Percentiles rank a stretch among this genome's conserved stretches.
phyloP scores from a whole-genome alignment of 73 alveolate species.

The Tetrahymena malaccensis region DNA sequence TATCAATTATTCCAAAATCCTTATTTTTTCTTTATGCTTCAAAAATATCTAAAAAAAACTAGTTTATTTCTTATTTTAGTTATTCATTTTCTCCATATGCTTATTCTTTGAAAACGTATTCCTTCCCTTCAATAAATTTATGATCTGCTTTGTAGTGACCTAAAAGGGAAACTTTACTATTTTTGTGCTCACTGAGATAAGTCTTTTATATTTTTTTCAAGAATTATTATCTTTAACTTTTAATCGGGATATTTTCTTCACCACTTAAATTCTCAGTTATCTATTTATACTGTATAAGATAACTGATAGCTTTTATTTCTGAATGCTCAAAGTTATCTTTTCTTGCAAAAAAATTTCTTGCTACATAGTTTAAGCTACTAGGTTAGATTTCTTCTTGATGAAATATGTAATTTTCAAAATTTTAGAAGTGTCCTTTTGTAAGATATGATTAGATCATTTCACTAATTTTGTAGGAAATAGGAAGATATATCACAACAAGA shows the following conservation, averaged over 20 bases:
- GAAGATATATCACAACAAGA: background rate
- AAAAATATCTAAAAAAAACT: background rate
- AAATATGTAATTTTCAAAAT: background rate
- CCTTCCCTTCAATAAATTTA: background rate
- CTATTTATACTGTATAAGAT: background rate
- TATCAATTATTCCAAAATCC: background rate
- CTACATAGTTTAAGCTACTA: background rate
- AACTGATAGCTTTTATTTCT: background rate
- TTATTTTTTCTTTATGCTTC: background rate
- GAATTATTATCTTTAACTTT: background rate
- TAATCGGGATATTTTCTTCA: background rate
- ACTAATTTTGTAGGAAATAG: background rate
- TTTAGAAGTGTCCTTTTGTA: background rate
- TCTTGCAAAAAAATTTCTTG: background rate
- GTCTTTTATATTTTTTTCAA: background rate
- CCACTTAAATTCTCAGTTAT: background rate
- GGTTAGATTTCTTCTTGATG: background rate
- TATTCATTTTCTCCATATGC: background rate
- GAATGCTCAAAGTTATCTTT: background rate
- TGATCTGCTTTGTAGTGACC: background rate
- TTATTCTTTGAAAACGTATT: background rate
- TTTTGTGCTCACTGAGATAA: background rate
- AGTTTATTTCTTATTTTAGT: background rate
- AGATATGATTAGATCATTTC: background rate
- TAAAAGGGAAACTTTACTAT: background rate